phyloP scores from a whole-genome alignment of 495 filamentous ascomycete genomes.

The Neurospora sp. region DNA sequence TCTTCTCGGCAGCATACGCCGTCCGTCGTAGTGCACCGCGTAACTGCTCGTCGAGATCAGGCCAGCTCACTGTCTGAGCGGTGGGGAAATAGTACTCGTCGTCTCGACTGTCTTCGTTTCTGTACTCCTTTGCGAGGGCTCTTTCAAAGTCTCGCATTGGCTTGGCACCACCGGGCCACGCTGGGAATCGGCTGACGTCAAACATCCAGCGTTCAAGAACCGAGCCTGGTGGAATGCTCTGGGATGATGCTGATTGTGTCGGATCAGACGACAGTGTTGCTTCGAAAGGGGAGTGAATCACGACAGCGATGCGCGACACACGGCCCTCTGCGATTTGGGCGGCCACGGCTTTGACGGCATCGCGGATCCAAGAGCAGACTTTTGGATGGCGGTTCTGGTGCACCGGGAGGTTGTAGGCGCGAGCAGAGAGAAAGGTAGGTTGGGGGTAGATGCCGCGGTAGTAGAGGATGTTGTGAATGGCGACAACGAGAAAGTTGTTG shows the following conservation, averaged over 20 bases:
- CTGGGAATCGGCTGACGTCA: slow-evolving; percentile 68
- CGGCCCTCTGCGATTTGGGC: slow-evolving; percentile 50
- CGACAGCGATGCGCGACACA: slow-evolving; percentile 63
- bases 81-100: not conserved
- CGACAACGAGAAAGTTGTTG: slow-evolving; percentile 71
- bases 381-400: slow-evolving; percentile 82
- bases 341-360: slow-evolving; percentile 67
- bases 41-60: slow-evolving; percentile 37
- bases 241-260: not conserved
- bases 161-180: slow-evolving; percentile 30
- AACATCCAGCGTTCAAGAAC: slow-evolving; percentile 80
- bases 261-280: not conserved
- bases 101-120: slow-evolving; percentile 3
- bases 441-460: slow-evolving; percentile 75
- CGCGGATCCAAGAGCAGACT: slow-evolving; percentile 84
- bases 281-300: slow-evolving; percentile 51
- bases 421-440: slow-evolving; percentile 67
- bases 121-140: not conserved
- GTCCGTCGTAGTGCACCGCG: slow-evolving; percentile 42
- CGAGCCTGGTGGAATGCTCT: slow-evolving; percentile 14
- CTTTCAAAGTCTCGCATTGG: slow-evolving; percentile 19
- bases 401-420: slow-evolving; percentile 82
- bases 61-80: slow-evolving; percentile 21
- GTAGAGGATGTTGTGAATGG: slow-evolving; percentile 90
- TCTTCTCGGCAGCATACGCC: slow-evolving; percentile 44